Evolutionary conservation across 2,329 filamentous ascomycete species (phyloP).

Genomic region (Paraphoma sp.): DNA sequence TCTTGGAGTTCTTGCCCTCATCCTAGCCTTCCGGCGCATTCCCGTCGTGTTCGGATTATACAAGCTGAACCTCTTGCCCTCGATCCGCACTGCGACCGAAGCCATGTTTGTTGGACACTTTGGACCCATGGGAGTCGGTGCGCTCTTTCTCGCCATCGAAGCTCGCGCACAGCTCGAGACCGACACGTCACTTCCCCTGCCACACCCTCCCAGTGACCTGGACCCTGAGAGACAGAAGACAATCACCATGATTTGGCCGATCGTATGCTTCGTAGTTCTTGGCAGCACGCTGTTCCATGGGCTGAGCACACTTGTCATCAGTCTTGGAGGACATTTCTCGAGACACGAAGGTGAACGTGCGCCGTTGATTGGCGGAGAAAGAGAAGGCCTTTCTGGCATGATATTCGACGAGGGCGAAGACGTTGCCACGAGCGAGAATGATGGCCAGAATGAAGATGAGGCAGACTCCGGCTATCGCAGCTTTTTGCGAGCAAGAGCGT

Average conservation of each 20-base stretch:
- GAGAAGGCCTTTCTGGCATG: slow-evolving; percentile 59
- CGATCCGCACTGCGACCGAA: slow-evolving; percentile 58
- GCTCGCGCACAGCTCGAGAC: slow-evolving; percentile 61
- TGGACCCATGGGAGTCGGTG: slow-evolving; percentile 64
- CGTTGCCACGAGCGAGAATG: slow-evolving; percentile 1
- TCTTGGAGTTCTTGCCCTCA: slow-evolving; percentile 55
- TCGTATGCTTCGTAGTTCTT: slow-evolving; percentile 62
- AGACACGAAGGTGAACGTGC: slow-evolving; percentile 56
- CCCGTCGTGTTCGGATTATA: slow-evolving; percentile 59
- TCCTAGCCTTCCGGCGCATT: slow-evolving; percentile 60
- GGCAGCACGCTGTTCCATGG: slow-evolving; percentile 63
- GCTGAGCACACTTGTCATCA: slow-evolving; percentile 59
- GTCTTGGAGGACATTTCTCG: slow-evolving; percentile 56
- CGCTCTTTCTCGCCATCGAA: slow-evolving; percentile 64
- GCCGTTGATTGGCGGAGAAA: slow-evolving; percentile 58
- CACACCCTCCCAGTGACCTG: slow-evolving; percentile 50
- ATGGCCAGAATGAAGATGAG: slow-evolving; percentile 1
- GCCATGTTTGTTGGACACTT: slow-evolving; percentile 64
- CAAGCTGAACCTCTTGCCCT: slow-evolving; percentile 51
- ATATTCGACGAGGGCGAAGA: slow-evolving; percentile 50
- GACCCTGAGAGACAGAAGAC: slow-evolving; percentile 45
- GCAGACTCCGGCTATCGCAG: neutral
- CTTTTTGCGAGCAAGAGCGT: neutral
- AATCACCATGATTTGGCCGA: slow-evolving; percentile 59
- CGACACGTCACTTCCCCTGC: slow-evolving; percentile 53